A percentile compares a stretch with the other conserved stretches of the same genome.
Conservation (phyloP, 2,329 filamentous ascomycete genomes). For the Fusarium sp. region DNA sequence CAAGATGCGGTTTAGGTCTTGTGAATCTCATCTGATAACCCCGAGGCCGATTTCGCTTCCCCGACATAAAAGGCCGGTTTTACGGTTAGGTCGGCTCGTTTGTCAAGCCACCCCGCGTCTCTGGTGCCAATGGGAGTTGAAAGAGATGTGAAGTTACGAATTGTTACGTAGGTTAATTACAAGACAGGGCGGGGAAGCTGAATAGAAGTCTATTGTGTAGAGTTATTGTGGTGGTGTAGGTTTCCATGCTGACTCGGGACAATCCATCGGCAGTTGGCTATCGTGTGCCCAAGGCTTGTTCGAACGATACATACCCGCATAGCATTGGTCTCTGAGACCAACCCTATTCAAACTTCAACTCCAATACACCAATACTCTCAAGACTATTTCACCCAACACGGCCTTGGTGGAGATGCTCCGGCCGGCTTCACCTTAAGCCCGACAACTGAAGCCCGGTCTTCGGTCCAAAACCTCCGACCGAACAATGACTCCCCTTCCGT, state of each 20-base stretch:
- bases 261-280: neutral
- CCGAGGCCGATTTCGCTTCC: slow-evolving; percentile 29
- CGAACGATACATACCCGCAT: neutral
- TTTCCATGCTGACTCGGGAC: neutral
- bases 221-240: neutral
- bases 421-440: slow-evolving; percentile 1
- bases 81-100: neutral
- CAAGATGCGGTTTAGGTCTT: neutral
- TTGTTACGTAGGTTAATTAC: neutral
- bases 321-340: neutral
- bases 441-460: slow-evolving; percentile 21
- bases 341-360: neutral
- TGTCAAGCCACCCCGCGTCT: neutral
- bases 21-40: slow-evolving; percentile 19
- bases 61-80: neutral
- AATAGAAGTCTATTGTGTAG: neutral
- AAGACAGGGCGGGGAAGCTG: neutral
- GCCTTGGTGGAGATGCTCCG: neutral
- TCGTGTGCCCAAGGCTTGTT: neutral
- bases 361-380: no score
- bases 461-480: slow-evolving; percentile 1
- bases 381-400: neutral
- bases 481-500: neutral
- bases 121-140: neutral
- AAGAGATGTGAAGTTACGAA: neutral